Base-by-base conservation (phyloP, 768 basidiomycete species). In the Trametes coccinea region DNA sequence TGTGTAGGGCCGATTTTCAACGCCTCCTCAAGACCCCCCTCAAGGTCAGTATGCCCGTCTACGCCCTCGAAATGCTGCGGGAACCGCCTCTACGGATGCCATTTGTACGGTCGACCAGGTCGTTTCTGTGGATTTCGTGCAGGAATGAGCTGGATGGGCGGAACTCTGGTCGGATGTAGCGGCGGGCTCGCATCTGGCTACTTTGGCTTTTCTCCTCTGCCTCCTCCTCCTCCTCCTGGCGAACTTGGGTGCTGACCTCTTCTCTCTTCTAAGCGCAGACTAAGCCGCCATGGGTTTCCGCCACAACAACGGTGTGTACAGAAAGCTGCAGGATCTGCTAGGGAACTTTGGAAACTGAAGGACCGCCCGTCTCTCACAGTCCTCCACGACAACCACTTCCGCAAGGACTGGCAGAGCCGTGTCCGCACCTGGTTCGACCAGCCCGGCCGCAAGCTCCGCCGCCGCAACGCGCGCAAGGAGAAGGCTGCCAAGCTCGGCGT, bases 371-470 rank as follows among this genome's bases (percentile, higher is more conserved):
- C 49, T 17, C 39, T 6, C 60, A 29, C 66, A 91, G 92, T 92
- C 81, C 92, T 96, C 77, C 94, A 87, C 80, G 84, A 78, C 70
- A 95, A 95, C 79, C 94, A 97, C 77, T 95, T 95, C 86, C 92
- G 87, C 82, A 98, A 98, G 88, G 95, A 98, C 77, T 98, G 95
- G 95, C 96, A 98, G 78, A 84, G 88, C 73, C 90, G 90, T 67
- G 94, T 96, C 70, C 89, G 89, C 78, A 96, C 93, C 74, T 95
- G 95, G 95, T 98, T 98, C 76, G 92, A 98, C 83, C 97, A 99
- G 80, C 94, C 97, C 59, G 96, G 95, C 51, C 91, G 92, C 75
- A 98, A 98, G 81, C 90, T 95, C 76, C 91, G 93, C 76, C 85
- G 97, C 75, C 91, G 97, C 75, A 87, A 82, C 49, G 93, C 95